phyloP scores from a whole-genome alignment of 1,284 basidiomycete genomes.

The Chiua sp. region DNA sequence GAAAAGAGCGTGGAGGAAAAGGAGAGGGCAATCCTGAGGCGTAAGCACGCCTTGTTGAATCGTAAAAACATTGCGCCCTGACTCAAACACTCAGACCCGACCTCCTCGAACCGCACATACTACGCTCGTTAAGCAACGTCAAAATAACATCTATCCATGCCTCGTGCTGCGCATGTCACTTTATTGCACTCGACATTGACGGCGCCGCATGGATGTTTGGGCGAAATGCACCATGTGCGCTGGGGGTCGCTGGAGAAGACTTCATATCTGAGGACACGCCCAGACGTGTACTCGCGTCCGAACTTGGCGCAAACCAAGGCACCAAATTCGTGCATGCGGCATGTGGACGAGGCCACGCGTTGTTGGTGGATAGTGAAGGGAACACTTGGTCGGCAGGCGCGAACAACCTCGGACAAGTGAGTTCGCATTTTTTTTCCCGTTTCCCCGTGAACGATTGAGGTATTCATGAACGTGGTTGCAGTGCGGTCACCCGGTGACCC shows the following conservation, averaged over 20 bases:
- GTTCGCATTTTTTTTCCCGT: conserved; percentile 18
- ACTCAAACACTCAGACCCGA: conserved; percentile 55
- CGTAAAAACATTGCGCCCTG: conserved; percentile 3
- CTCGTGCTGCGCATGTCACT: conserved; percentile 75
- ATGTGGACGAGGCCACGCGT: conserved; percentile 80
- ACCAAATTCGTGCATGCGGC: conserved; percentile 83
- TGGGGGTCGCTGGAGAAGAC: conserved; percentile 61
- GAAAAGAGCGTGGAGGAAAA: conserved; percentile 61
- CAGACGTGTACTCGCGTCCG: conserved; percentile 61
- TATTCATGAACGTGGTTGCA: conserved; percentile 38
- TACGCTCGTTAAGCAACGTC: conserved; percentile 87
- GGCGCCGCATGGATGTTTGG: conserved; percentile 91
- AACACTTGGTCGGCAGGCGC: conserved; percentile 85
- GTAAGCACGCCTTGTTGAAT: conserved; percentile 27
- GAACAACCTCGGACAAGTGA: conserved; percentile 85
- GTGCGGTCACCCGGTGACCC: conserved; percentile 73
- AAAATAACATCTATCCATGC: conserved; percentile 74
- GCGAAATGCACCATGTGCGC: conserved; percentile 67
- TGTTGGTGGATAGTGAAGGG: conserved; percentile 85
- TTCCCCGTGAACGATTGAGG: neutral
- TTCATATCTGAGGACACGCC: conserved; percentile 77
- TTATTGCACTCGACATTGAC: conserved; percentile 73
- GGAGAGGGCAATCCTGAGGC: conserved; percentile 49
- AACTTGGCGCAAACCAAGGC: conserved; percentile 64
- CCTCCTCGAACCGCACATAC: conserved; percentile 84